Conservation (phyloP, 192 early-diverging fungal species). For the Coemansia sp. region DNA sequence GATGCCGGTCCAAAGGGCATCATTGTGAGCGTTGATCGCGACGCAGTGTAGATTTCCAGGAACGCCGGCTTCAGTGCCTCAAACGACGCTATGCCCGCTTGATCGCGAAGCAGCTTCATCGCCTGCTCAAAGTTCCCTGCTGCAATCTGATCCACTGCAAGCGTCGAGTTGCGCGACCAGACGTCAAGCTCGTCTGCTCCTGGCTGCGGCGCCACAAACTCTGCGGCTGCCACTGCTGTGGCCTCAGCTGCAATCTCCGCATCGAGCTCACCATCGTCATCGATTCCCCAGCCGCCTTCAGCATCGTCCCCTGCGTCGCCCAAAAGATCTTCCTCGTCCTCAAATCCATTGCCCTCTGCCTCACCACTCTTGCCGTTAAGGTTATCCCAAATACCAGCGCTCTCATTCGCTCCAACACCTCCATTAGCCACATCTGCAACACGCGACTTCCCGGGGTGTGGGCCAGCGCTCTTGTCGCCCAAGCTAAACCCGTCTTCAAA, state of each 20-base stretch:
- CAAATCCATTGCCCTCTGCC: slow-evolving; percentile 18
- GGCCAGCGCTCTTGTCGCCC: slow-evolving; percentile 53
- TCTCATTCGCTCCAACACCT: slow-evolving; percentile 55
- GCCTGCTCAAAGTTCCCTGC: slow-evolving; percentile 95
- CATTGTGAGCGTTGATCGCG: slow-evolving; percentile 63
- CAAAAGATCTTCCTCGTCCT: slow-evolving; percentile 45
- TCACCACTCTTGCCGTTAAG: slow-evolving; percentile 70
- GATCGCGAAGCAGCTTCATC: slow-evolving; percentile 90
- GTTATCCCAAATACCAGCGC: slow-evolving; percentile 75
- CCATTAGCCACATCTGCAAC: slow-evolving; percentile 63
- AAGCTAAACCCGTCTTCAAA: slow-evolving; percentile 76
- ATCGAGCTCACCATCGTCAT: slow-evolving; percentile 74
- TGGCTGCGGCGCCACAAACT: slow-evolving; percentile 71
- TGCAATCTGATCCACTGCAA: slow-evolving; percentile 91
- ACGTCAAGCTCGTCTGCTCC: slow-evolving; percentile 70
- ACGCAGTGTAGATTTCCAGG: slow-evolving; percentile 78
- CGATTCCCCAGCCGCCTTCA: slow-evolving; percentile 85
- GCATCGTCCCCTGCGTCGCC: slow-evolving; percentile 55
- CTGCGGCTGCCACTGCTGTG: slow-evolving; percentile 52
- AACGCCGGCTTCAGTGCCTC: slow-evolving; percentile 87
- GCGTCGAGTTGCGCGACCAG: slow-evolving; percentile 83
- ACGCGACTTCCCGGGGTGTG: slow-evolving; percentile 50
- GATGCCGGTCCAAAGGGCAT: slow-evolving; percentile 66
- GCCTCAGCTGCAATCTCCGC: slow-evolving; percentile 61
- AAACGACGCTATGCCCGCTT: slow-evolving; percentile 93